These are phyloP conservation scores for Chlamydomonas sphaeroides DNA, from an alignment of 139 green algal species.

Conservation along the genomic window DNA sequence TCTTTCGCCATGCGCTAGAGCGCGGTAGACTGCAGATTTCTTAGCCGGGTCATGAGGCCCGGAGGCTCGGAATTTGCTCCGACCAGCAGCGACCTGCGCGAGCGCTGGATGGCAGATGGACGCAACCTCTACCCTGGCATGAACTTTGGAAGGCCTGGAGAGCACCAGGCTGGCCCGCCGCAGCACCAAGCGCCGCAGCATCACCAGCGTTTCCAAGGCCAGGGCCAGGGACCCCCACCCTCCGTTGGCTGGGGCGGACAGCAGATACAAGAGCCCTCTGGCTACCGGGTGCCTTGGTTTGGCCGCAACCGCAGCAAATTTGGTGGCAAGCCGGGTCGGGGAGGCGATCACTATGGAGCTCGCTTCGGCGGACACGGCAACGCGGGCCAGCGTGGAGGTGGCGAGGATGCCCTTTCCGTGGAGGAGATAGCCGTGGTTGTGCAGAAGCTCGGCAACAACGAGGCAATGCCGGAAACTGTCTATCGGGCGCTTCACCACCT, in stretches of 20 bases:
- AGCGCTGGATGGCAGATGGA: conserved; percentile 30
- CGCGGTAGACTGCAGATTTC: too few relatives aligned
- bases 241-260: conserved; percentile 76
- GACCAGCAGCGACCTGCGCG: not conserved
- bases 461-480: conserved; percentile 66
- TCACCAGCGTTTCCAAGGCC: conserved; percentile 8
- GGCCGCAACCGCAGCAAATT: conserved; percentile 57
- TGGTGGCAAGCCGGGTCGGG: not conserved
- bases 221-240: not conserved
- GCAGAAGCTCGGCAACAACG: conserved; percentile 41
- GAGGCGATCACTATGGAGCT: not conserved
- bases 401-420: conserved; percentile 52
- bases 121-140: not conserved
- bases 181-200: not conserved
- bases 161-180: not conserved
- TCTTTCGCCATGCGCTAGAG: too few relatives aligned
- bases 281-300: conserved; percentile 76
- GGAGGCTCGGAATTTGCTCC: too few relatives aligned
- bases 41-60: too few relatives aligned
- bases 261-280: conserved; percentile 63
- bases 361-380: not conserved
- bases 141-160: conserved; percentile 12
- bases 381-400: not conserved
- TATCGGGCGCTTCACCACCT: conserved; percentile 76
- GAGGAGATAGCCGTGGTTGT: conserved; percentile 60